phyloP scores from a whole-genome alignment of 2,329 filamentous ascomycete genomes.

The Pseudogymnoascus sp. region DNA sequence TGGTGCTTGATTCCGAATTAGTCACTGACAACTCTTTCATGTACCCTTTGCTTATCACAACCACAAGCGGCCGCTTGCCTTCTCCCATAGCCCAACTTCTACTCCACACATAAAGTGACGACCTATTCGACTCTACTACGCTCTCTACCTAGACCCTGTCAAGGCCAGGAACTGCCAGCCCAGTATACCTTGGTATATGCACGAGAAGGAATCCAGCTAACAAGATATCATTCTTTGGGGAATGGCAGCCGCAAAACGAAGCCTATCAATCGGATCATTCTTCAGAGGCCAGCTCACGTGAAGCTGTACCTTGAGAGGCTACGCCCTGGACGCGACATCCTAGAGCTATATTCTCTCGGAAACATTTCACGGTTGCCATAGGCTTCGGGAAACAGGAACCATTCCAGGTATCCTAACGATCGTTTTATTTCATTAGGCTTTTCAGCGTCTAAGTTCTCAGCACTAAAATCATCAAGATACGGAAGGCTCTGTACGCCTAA shows the following conservation, averaged over 20 bases:
- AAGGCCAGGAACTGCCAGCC: background rate
- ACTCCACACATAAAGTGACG: background rate
- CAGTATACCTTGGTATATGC: background rate
- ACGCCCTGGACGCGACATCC: background rate
- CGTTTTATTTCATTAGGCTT: background rate
- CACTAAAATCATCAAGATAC: background rate
- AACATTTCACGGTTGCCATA: background rate
- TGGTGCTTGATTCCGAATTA: background rate
- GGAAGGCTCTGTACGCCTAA: background rate
- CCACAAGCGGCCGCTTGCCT: background rate
- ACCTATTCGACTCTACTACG: background rate
- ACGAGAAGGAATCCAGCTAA: background rate
- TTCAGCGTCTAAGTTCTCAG: background rate
- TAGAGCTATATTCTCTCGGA: background rate
- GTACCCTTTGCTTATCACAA: slow-evolving; percentile 3
- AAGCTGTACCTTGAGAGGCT: background rate
- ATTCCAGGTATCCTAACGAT: background rate
- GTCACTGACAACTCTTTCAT: background rate
- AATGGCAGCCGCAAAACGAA: background rate
- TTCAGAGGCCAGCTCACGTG: background rate
- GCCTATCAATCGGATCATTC: background rate
- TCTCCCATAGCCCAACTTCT: background rate
- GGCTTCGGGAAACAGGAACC: background rate
- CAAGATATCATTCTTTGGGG: background rate
- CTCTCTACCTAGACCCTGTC: slow-evolving; percentile 5